Percentiles rank a stretch among this genome's conserved stretches.
Conservation (phyloP, 2,329 filamentous ascomycete species). For the Cladosporium sp. region DNA sequence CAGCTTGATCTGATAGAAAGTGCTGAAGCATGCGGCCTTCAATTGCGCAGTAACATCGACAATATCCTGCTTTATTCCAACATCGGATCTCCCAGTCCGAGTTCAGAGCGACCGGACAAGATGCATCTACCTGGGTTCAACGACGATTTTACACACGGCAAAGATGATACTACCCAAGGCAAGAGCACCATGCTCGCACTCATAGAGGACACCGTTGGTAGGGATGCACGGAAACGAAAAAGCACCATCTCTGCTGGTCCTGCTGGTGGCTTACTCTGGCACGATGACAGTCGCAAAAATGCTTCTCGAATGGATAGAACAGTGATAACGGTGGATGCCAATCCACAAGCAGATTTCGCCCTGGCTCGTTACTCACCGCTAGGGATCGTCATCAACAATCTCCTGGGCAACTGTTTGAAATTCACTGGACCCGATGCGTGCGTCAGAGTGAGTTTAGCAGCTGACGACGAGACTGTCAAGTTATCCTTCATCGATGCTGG, state of each 20-base stretch:
- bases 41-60: slow-evolving; percentile 39
- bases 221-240: slow-evolving; percentile 9
- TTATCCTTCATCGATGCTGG: slow-evolving; percentile 57
- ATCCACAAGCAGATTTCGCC: not conserved
- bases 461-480: slow-evolving; percentile 16
- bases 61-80: slow-evolving; percentile 40
- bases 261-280: not conserved
- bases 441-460: slow-evolving; percentile 32
- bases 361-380: not conserved
- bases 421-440: slow-evolving; percentile 35
- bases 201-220: slow-evolving; percentile 38
- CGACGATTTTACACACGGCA: slow-evolving; percentile 40
- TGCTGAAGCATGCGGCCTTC: slow-evolving; percentile 37
- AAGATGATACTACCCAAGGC: slow-evolving; percentile 38
- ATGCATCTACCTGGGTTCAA: slow-evolving; percentile 26
- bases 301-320: not conserved
- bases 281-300: not conserved
- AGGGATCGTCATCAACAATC: slow-evolving; percentile 8
- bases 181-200: slow-evolving; percentile 44
- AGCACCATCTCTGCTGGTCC: slow-evolving; percentile 16
- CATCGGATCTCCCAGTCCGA: slow-evolving; percentile 27
- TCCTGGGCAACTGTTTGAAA: slow-evolving; percentile 40
- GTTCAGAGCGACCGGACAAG: slow-evolving; percentile 20
- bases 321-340: slow-evolving; percentile 5
- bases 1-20: slow-evolving; percentile 16